Base-by-base conservation (phyloP, 2,329 filamentous ascomycete genomes). In the Geosmithia flava region DNA sequence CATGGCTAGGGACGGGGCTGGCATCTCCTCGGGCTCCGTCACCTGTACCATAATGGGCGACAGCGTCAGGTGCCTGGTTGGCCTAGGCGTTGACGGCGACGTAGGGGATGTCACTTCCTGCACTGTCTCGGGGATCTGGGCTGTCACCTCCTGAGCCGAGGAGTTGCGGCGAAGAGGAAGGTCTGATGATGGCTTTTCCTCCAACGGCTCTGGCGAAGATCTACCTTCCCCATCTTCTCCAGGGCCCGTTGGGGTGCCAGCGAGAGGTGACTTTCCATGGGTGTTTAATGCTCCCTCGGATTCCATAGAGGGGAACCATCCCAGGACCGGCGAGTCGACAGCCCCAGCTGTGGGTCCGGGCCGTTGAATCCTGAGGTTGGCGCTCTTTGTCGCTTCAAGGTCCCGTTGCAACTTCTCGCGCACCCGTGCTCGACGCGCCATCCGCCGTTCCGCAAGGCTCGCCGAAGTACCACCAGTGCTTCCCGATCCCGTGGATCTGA, bases 391-490 rank as follows among this genome's bases (percentile, higher is more conserved):
- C 3, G 48, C 48, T 3, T 47, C 40, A 29, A 47, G 44, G 29
- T 49, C 48, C 2, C 48, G 39, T 16, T 49, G 48, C 16, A 49
- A 16, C 45, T 49, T 49, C 39, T 49, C 48, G 7, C 48, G 44
- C 7, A 49, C 41, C 3, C 40, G 30, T 5, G 39, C 45, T 6
- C 45, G 23, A 16, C 48, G 44, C 19, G 48, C 48, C 48, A 47
- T 47, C n/a, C 48, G 27, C 37, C 48, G 43, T 20, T 49, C 48
- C 6, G 41, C 41, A 11, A 48, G 47, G 10, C n/a, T 45, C 7
- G 29, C 19, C 5, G 48, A 20, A n/a, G 44, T 37, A 17, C 40
- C 39, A 7, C 17, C 20, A 5, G 48, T 49, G 40, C 44, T 40
- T 16, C 23, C 33, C 7, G 48, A 49, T 4, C 42, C 44, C 17